Evolutionary conservation across 345 rosid species (phyloP), one percentile per base, ranked within the genome.

Genomic region (Brassica cretica): DNA sequence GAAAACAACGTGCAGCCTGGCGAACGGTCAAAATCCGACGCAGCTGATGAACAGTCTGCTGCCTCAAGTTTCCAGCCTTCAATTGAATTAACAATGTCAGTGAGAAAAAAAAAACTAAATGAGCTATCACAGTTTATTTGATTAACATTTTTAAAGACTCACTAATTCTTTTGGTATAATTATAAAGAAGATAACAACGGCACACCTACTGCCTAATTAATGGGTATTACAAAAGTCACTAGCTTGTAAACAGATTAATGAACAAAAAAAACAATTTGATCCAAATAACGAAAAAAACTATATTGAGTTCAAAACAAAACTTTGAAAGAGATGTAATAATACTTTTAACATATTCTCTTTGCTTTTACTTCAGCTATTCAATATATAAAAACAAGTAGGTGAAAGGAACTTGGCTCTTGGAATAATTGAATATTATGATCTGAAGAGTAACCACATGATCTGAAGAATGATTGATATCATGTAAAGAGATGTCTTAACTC

Each of bases 61-160:
- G 99, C 72, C 99, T 90, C 82, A 95, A 83, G 81, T 93, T 89
- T 84, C 93, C 99, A 65, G 98, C 98, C 98, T 95, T 72, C 70
- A 49, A 6, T 24, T 46, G 5, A 6, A 68, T 68, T 53, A 68
- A 37, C 16, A 73, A 49, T 9, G 12, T 1, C 51, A 44, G 11
- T 44, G 51, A 44, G 5, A 56, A 11, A 39, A 0, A 8, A 61
- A 64, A 53, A 0, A 19, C 14, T 4, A 12, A 33, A 60, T 33
- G 37, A 64, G 30, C 18, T 15, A 11, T 12, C 21, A 76, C 58
- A n/a, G 2, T 66, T 25, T 6, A 15, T 46, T 44, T 76, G 2
- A 15, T 64, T 30, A 27, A 27, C 8, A 25, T 18, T 64, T 16
- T 5, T n/a, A n/a, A 6, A 49, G 29, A 21, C 5, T 61, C 16